phyloP scores from a whole-genome alignment of 371 early-diverging fungal genomes.

The Apophysomyces ossiformis region DNA sequence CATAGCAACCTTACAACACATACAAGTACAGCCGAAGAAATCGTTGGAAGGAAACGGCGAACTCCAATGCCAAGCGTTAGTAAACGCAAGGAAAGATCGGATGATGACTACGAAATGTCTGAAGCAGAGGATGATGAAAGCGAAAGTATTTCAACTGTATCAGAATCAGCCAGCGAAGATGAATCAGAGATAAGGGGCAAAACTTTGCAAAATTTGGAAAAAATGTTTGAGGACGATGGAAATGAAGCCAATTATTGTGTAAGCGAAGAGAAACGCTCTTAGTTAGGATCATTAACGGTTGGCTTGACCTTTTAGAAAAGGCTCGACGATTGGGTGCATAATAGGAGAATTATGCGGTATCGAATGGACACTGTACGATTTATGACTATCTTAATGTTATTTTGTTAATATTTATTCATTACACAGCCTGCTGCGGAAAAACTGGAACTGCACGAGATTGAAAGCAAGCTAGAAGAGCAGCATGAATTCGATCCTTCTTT shows the following conservation, averaged over 20 bases:
- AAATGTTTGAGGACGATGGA: constrained; percentile 64
- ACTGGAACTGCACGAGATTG: constrained; percentile 22
- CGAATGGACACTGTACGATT: constrained; percentile 32
- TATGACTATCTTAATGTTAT: not conserved
- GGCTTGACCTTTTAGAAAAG: constrained; percentile 38
- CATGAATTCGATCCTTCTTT: constrained; percentile 30
- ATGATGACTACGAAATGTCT: constrained; percentile 29
- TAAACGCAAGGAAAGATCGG: constrained; percentile 31
- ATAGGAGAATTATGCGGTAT: constrained; percentile 54
- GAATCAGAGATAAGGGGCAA: constrained; percentile 16
- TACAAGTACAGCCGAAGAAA: constrained; percentile 14
- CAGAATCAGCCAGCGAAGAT: constrained; percentile 17
- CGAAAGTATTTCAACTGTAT: constrained; percentile 4
- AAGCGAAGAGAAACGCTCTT: not conserved
- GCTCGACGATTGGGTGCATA: constrained; percentile 57
- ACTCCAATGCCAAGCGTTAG: constrained; percentile 21
- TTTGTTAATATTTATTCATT: constrained; percentile 18
- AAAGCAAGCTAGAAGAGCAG: constrained; percentile 12
- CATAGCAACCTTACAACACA: not conserved
- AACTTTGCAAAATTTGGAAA: constrained; percentile 24
- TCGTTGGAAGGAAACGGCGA: not conserved
- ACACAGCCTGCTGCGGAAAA: constrained; percentile 14
- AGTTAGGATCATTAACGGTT: not conserved
- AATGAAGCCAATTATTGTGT: constrained; percentile 59
- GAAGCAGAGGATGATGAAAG: constrained; percentile 27